A percentile compares a stretch with the other conserved stretches of the same genome.
phyloP scores from a whole-genome alignment of 1,139 yeast genomes.

The Trichomonascaceae sp. region DNA sequence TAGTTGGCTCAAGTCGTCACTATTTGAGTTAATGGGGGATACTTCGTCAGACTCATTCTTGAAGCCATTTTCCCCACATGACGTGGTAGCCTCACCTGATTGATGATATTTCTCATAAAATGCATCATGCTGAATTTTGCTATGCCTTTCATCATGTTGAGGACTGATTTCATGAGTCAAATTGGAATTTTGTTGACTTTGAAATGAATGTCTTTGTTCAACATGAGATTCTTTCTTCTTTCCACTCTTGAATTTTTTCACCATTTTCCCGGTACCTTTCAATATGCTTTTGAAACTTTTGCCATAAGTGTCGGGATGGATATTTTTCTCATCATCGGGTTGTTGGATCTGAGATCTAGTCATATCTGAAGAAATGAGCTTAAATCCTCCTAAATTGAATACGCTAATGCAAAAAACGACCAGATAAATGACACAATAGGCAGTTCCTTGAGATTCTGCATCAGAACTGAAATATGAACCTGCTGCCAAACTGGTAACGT shows the following conservation, averaged over 20 bases:
- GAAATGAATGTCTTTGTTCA: neutral
- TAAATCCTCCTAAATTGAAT: constrained; percentile 71
- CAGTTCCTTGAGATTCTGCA: constrained; percentile 74
- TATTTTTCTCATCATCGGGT: neutral
- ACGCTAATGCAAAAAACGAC: constrained; percentile 65
- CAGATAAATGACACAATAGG: constrained; percentile 74
- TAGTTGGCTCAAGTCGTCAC: neutral
- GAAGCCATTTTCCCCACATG: constrained; percentile 1
- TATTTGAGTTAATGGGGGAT: neutral
- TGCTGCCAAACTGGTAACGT: constrained; percentile 70
- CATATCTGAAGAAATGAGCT: constrained; percentile 44
- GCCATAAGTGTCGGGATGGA: neutral
- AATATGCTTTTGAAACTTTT: neutral
- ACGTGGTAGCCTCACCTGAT: neutral
- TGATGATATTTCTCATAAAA: constrained; percentile 4
- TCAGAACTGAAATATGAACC: constrained; percentile 52
- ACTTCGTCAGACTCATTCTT: neutral
- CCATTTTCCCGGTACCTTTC: neutral
- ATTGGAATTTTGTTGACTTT: neutral
- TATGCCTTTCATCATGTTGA: neutral
- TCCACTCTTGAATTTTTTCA: neutral
- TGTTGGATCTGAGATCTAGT: neutral
- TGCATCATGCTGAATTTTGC: neutral
- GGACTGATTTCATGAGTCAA: neutral
- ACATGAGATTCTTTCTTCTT: neutral